Base-by-base conservation (phyloP, 345 rosid genomes). In the Eutrema japonicum region DNA sequence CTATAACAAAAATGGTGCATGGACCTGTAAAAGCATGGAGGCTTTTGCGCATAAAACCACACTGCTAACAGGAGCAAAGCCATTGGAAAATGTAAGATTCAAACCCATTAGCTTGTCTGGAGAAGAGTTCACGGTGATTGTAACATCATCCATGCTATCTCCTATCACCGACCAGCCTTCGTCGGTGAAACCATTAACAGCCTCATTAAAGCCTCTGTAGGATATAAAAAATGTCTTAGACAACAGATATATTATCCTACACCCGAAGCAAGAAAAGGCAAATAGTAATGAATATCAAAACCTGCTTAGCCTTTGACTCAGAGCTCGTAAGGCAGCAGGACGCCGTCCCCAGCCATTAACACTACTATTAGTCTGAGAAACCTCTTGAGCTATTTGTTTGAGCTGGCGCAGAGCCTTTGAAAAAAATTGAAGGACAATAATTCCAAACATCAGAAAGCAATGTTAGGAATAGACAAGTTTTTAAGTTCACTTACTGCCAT, bases 281-380 rank as follows among this genome's bases (percentile, higher is more conserved):
- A 35, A 55, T 65, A 3, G 9, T 58, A n/a, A 45, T 51, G 46
- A 35, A 33, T 43, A 52, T 66, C 27, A 8, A 57, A 63, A 91
- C 99, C 98, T 92, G 95, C 97, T 96, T 76, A 96, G 82, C 82
- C 98, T 86, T 82, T 96, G 98, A 83, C 95, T 90, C 76, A 96
- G 84, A 51, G 93, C 93, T 70, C 98, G 81, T 64, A 96, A 79
- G 6, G 98, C 99, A 71, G 97, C 98, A 26, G 99, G 99, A 35
- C 96, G 91, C 35, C 98, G 82, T 13, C 98, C 98, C 96, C 97
- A 92, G 61, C 91, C 93, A 74, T 88, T 83, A 42, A 85, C 89
- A 62, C 87, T 84, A 68, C 84, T 88, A 71, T 80, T 90, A 67
- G 97, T 74, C 80, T 89, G 99, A 57, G 96, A 81, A 78, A 82